These are phyloP conservation scores for Quercus agrifolia DNA, from an alignment of 306 rosid species.

Conservation along the genomic window DNA sequence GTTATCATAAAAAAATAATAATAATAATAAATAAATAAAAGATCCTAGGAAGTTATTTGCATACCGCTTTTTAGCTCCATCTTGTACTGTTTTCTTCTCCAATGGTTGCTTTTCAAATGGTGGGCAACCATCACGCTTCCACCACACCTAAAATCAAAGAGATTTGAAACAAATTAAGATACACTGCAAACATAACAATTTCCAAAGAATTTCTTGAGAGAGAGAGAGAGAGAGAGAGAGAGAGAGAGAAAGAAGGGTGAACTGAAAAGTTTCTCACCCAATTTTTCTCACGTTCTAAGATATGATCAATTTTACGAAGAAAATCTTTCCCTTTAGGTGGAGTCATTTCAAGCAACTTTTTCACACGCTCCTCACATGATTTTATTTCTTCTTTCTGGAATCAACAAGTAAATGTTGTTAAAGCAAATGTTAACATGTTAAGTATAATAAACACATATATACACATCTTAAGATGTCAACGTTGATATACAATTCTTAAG, in stretches of 20 bases:
- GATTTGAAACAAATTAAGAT: background rate
- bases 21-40: background rate
- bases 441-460: background rate
- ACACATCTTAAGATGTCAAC: conserved; percentile 1
- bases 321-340: conserved; percentile 83
- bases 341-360: conserved; percentile 77
- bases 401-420: conserved; percentile 4
- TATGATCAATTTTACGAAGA: conserved; percentile 82
- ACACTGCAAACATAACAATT: conserved; percentile 1
- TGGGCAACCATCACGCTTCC: conserved; percentile 98
- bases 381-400: conserved; percentile 88
- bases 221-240: background rate
- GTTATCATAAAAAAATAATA: background rate
- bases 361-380: conserved; percentile 81
- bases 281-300: conserved; percentile 88
- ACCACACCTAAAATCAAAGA: conserved; percentile 71
- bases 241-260: no score
- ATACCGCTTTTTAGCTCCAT: conserved; percentile 83
- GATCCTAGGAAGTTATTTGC: conserved; percentile 9
- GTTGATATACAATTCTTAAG: background rate
- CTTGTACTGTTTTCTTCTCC: conserved; percentile 68
- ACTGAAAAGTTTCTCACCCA: conserved; percentile 63
- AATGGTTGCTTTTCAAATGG: conserved; percentile 81
- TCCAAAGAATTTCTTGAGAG: background rate
- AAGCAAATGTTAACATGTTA: background rate